phyloP scores from a whole-genome alignment of 768 basidiomycete species.

The Mycena maculata region DNA sequence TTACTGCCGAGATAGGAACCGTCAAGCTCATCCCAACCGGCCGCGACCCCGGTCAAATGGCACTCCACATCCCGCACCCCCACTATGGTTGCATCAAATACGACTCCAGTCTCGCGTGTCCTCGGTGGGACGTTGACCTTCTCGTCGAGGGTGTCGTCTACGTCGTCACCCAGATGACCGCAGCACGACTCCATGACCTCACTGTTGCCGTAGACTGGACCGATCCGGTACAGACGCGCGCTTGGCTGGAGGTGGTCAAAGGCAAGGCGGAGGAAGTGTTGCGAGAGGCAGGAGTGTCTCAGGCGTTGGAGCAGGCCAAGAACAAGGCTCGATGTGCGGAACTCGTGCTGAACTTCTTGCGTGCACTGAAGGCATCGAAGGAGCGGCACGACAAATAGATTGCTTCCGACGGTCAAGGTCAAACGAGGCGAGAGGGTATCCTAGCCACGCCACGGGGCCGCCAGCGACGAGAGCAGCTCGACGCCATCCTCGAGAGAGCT shows the following conservation, averaged over 20 bases:
- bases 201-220: not conserved
- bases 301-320: not conserved
- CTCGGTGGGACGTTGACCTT: not conserved
- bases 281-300: not conserved
- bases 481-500: not conserved
- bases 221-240: not conserved
- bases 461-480: not conserved
- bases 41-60: no score
- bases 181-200: not conserved
- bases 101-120: not conserved
- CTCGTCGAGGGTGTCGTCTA: not conserved
- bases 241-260: not conserved
- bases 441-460: not conserved
- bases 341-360: not conserved
- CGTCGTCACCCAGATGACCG: not conserved
- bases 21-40: not conserved
- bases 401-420: no score
- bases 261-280: not conserved
- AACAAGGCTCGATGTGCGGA: not conserved
- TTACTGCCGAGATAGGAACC: not conserved
- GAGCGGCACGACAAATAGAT: not conserved
- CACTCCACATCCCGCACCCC: not conserved
- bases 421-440: not conserved
- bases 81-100: constrained; percentile 9
- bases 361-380: not conserved